Base-by-base conservation (phyloP, 495 filamentous ascomycete genomes). In the Penicillium psychrofluorescens region DNA sequence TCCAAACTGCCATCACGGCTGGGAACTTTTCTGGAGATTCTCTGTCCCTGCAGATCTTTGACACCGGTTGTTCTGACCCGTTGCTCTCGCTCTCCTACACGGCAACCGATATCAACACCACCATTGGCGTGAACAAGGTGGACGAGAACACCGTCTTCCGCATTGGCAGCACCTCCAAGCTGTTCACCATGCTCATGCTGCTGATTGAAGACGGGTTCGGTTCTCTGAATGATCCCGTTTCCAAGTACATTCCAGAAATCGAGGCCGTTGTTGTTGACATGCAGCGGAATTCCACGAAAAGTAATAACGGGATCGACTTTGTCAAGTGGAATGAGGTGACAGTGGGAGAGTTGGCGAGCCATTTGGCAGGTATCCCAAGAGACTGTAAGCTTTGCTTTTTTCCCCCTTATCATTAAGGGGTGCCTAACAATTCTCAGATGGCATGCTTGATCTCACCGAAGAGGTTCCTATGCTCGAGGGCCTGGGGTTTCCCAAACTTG, bases 301-400 rank as follows among this genome's bases (percentile, higher is more conserved):
- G n/a, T 8, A 43, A 45, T 2, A 61, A 79, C 51, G 63, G 58
- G 7, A 58, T 61, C 33, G 51, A 63, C 35, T 43, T 46, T 29
- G 61, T 77, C 29, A 56, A 61, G 11, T 83, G 79, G 79, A 59
- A 70, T 14, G 67, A 75, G 15, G 61, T 80, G 29, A 81, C 77
- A 0, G 58, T 81, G 11, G 71, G 73, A 2, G 61, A 68, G 8
- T 49, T 83, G 30, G 74, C 75, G 0, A 71, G 67, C 43, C 78
- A 81, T 41, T 49, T 75, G 38, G 62, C 75, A 9, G 78, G 75
- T 4, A 63, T 76, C 22, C 49, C 64, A 11, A 58, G 74, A 51
- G 68, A 77, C n/a, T 68, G 62, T 54, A 48, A 8, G 9, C n/a
- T 6, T 12, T 12, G n/a, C 9, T 7, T 50, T 39, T 51, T 46